Percentiles rank a stretch among this genome's conserved stretches.
These are phyloP conservation scores for Dothidotthia symphoricarpi DNA, from an alignment of 2,329 filamentous ascomycete genomes.

Conservation along the genomic window DNA sequence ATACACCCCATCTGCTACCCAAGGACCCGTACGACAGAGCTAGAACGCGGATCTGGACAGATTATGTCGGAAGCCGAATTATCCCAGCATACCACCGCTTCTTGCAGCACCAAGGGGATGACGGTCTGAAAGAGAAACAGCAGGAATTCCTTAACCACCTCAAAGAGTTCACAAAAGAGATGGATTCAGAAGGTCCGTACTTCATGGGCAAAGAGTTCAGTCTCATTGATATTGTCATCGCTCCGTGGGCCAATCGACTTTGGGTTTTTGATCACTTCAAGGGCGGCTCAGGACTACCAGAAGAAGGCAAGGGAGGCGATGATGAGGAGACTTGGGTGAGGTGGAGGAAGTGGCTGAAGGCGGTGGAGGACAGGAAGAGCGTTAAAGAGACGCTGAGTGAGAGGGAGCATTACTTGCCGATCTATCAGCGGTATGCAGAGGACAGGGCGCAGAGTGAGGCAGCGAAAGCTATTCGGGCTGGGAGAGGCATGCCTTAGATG, in stretches of 20 bases:
- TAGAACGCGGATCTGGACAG: conserved; percentile 68
- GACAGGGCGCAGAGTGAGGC: conserved; percentile 49
- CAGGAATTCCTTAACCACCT: conserved; percentile 59
- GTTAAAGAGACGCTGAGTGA: conserved; percentile 68
- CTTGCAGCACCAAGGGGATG: conserved; percentile 41
- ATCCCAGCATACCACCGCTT: conserved; percentile 68
- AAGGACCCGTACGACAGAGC: conserved; percentile 63
- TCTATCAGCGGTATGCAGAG: conserved; percentile 58
- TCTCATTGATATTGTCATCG: conserved; percentile 68
- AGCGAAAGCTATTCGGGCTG: conserved; percentile 55
- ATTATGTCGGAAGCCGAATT: conserved; percentile 66
- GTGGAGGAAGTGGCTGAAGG: conserved; percentile 64
- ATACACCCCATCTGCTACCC: conserved; percentile 56
- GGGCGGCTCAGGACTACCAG: conserved; percentile 53
- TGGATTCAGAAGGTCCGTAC: conserved; percentile 62
- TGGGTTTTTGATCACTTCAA: conserved; percentile 78
- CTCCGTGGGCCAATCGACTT: conserved; percentile 69
- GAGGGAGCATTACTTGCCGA: conserved; percentile 63
- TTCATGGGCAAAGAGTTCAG: conserved; percentile 65
- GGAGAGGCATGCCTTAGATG: conserved; percentile 58
- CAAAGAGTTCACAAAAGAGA: conserved; percentile 60
- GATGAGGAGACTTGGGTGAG: conserved; percentile 62
- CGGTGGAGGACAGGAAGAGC: conserved; percentile 59
- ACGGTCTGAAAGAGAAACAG: conserved; percentile 52
- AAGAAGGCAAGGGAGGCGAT: conserved; percentile 48